These are phyloP conservation scores for Penicillium atrosanguineum DNA, from an alignment of 495 filamentous ascomycete genomes.

Conservation along the genomic window DNA sequence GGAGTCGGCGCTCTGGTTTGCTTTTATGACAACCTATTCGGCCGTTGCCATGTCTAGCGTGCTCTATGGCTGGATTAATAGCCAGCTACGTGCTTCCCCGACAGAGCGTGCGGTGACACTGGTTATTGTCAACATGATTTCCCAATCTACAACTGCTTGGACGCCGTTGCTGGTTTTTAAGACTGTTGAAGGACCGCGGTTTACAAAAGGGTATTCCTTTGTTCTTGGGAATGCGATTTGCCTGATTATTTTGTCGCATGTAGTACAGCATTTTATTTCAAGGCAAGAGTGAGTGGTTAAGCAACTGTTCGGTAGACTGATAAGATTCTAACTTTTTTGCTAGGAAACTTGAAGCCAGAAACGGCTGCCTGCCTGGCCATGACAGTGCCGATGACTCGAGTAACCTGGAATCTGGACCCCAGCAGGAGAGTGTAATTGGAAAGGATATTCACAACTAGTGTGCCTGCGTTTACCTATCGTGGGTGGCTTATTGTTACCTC, in stretches of 20 bases:
- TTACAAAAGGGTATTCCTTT: constrained; percentile 49
- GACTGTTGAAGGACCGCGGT: constrained; percentile 46
- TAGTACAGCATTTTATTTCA: constrained; percentile 25
- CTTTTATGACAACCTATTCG: constrained; percentile 37
- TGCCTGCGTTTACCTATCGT: neutral
- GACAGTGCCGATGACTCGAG: constrained; percentile 2
- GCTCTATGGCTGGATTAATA: constrained; percentile 50
- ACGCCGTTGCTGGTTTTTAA: constrained; percentile 39
- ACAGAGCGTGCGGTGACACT: constrained; percentile 57
- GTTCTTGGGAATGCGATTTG: constrained; percentile 44
- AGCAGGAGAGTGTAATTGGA: neutral
- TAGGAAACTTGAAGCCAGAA: constrained; percentile 6
- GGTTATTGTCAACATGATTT: constrained; percentile 49
- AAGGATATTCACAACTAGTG: neutral
- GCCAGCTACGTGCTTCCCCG: constrained; percentile 46
- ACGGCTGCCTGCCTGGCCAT: neutral
- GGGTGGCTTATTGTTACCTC: no score
- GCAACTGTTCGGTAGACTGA: neutral
- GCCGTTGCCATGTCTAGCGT: constrained; percentile 36
- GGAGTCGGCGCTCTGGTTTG: constrained; percentile 47
- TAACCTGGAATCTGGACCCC: constrained; percentile 7
- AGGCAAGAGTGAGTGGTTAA: constrained; percentile 21
- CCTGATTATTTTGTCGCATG: constrained; percentile 39
- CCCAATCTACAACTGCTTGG: constrained; percentile 46
- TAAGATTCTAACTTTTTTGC: neutral